Percentiles rank a stretch among this genome's conserved stretches.
phyloP scores from a whole-genome alignment of 148 eudicot species.

The Salicornia ramosissima region DNA sequence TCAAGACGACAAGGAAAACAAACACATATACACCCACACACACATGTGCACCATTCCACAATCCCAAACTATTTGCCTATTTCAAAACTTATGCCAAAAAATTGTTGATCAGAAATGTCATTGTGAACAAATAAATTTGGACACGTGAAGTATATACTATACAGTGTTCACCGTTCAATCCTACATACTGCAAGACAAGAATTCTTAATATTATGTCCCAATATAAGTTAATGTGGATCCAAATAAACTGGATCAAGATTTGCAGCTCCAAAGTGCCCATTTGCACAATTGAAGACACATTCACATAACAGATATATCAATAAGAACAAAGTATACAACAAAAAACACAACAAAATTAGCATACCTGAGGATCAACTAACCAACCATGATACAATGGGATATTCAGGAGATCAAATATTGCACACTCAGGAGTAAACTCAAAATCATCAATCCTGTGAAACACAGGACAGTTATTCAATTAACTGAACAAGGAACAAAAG shows the following conservation, averaged over 20 bases:
- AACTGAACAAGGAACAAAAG: not conserved
- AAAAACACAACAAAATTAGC: not conserved
- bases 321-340: not conserved
- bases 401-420: conserved; percentile 88
- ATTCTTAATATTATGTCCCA: not conserved
- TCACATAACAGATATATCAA: not conserved
- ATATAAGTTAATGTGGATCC: not conserved
- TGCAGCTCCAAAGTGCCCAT: not conserved
- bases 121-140: too few species aligned
- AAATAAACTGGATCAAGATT: not conserved
- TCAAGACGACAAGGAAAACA: not conserved
- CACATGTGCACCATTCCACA: not conserved
- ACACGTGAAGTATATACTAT: not conserved
- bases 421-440: conserved; percentile 93
- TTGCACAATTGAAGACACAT: not conserved
- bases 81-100: not conserved
- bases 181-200: not conserved
- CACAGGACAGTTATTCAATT: not conserved
- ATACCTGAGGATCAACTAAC: conserved; percentile 97
- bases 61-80: not conserved
- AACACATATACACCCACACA: too few species aligned
- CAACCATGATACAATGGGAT: conserved; percentile 96
- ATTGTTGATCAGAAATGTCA: not conserved
- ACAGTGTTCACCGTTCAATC: not conserved
- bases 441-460: conserved; percentile 82